These are phyloP conservation scores for Boletus rufocinnamomeus DNA, from an alignment of 768 basidiomycete species.

Conservation along the genomic window DNA sequence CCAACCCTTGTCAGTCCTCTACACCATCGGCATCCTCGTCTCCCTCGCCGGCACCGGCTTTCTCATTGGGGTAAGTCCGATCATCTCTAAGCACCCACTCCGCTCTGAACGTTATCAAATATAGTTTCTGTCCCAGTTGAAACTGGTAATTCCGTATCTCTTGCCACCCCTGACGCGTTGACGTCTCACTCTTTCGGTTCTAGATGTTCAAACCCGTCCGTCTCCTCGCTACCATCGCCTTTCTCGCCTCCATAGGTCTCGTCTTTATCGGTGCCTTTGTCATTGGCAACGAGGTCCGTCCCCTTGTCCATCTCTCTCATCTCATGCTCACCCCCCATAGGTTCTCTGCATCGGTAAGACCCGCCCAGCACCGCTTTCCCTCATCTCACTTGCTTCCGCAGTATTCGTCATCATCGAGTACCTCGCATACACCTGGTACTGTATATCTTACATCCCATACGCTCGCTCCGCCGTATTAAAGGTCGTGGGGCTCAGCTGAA, in stretches of 20 bases:
- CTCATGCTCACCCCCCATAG: constrained; percentile 33
- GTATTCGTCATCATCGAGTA: constrained; percentile 93
- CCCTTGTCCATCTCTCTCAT: background rate
- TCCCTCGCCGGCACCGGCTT: constrained; percentile 89
- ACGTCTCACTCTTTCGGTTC: background rate
- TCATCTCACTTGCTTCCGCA: constrained; percentile 30
- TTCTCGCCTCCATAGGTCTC: constrained; percentile 76
- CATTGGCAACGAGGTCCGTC: constrained; percentile 60
- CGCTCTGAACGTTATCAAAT: constrained; percentile 7
- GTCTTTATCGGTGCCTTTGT: constrained; percentile 89
- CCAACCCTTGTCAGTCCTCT: constrained; percentile 59
- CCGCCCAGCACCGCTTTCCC: background rate
- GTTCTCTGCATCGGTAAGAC: constrained; percentile 64
- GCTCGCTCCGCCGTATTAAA: constrained; percentile 75
- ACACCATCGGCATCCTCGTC: constrained; percentile 78
- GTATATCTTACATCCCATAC: constrained; percentile 87
- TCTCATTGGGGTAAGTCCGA: constrained; percentile 75
- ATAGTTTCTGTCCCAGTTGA: constrained; percentile 78
- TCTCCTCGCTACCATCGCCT: constrained; percentile 74
- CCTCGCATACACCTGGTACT: constrained; percentile 90
- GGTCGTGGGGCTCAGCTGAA: constrained; percentile 49
- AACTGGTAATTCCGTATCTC: constrained; percentile 54
- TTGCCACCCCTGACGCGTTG: background rate
- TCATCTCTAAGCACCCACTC: background rate
- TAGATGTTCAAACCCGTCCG: constrained; percentile 95